Base-by-base conservation (phyloP, 805 yeast species). In the Isabelozyma gotoi region DNA sequence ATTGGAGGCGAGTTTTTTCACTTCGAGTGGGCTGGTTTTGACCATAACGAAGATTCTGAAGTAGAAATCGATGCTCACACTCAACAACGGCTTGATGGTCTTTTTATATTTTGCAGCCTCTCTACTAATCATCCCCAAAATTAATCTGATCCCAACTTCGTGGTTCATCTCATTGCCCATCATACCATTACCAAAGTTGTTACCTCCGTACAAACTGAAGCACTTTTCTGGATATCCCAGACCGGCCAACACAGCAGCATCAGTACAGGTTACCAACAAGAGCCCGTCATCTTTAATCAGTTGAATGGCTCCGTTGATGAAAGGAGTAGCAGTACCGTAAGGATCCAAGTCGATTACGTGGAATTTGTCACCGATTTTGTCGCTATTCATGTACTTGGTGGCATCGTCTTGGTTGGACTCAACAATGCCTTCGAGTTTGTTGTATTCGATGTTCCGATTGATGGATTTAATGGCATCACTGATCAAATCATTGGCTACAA, bases 201-300 rank as follows among this genome's bases (percentile, higher is more conserved):
- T 84, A 17, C 99, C 99, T 16, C 99, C 98, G 60, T 94, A 94
- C 14, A 88, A 73, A 0, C 97, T 90, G 70, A 83, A 94, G 66
- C 98, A 92, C 65, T 94, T 94, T 56, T 94, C 99, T 0, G 98
- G 97, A 62, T 92, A 92, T 11, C 96, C 95, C 50, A 85, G 84
- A 15, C 99, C 99, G 0, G 98, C 98, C 42, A 94, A 73, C 1
- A 94, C 97, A 0, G 96, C 96, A 12, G 95, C 76, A 67, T 94
- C 99, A 0, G 99, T 94, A 63, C 99, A 94, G 0, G 99, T 94
- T 3, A 94, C 92, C 40, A 94, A 69, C 51, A 94, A 65, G 35
- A 94, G 57, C 1, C 98, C 99, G 43, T 84, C 91, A 52, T 91
- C 90, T 39, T 77, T 78, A n/a, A 91, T 78, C 24, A 84, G 71